Base-by-base conservation (phyloP, 345 rosid genomes). In the Citrus reticulata region DNA sequence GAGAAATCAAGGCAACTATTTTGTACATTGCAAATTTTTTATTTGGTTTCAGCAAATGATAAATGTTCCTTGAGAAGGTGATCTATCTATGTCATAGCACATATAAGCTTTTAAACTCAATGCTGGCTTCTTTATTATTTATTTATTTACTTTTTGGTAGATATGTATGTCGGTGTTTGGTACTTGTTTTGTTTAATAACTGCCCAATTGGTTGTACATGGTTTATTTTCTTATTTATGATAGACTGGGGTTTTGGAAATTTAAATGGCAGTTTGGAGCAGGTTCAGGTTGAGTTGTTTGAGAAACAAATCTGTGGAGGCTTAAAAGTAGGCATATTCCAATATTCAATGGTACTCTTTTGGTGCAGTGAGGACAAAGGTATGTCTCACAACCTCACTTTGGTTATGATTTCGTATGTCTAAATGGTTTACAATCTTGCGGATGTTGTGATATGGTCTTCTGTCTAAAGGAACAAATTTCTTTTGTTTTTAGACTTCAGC, bases 221-320 rank as follows among this genome's bases (percentile, higher is more conserved):
- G 30, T 39, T 76, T 78, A 1, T 86, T 66, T 85, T 77, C 67
- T 73, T 77, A 75, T 39, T 80, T 81, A 80, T 84, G 83, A 77
- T 82, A 80, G 86, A 80, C 69, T 82, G 75, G 81, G 85, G 83
- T 85, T 83, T 81, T 84, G 84, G 87, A 80, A 83, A 86, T 88
- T 84, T 87, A 80, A 85, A 85, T 91, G 87, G 86, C 98, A 96
- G 99, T 90, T 86, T 94, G 92, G 99, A 94, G 91, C 89, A 88
- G 83, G 87, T 88, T 87, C 99, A 96, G 87, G 91, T 86, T 78
- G 88, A 89, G 72, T 71, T 92, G 74, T 90, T 96, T 89, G 89
- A 87, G 86, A 90, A 90, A 83, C 92, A 94, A 83, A 82, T 96
- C 73, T 93, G 89, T 69, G 82, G 95, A 64, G 94, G 97, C 79